Evolutionary conservation across 306 rosid genomes (phyloP).

Genomic region (Inga oerstediana): DNA sequence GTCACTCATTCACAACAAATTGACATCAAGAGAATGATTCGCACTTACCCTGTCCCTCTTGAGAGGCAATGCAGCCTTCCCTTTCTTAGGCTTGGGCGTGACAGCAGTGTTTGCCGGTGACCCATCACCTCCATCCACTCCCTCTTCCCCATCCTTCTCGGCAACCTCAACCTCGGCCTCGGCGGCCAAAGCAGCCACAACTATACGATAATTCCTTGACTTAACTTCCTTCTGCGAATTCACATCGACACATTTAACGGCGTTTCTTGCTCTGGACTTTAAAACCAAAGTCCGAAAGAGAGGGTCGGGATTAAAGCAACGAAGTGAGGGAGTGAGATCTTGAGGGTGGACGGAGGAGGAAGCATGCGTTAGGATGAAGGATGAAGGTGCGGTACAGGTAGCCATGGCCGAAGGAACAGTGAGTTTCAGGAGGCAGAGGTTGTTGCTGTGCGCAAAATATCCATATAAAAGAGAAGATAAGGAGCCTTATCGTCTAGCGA

Average conservation of each 20-base stretch:
- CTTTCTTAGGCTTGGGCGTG: constrained; percentile 71
- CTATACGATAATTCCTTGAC: constrained; percentile 32
- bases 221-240: constrained; percentile 31
- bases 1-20: background rate
- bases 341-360: constrained; percentile 53
- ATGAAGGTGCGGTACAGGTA: constrained; percentile 58
- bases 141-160: constrained; percentile 51
- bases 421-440: constrained; percentile 11
- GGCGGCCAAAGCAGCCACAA: constrained; percentile 59
- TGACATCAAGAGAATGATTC: background rate
- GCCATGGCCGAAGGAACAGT: constrained; percentile 51
- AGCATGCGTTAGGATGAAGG: constrained; percentile 63
- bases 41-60: constrained; percentile 83
- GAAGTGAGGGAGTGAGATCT: constrained; percentile 55
- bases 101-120: constrained; percentile 17
- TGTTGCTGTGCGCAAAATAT: background rate
- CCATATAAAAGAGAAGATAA: constrained; percentile 3
- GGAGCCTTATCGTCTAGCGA: constrained; percentile 1
- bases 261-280: constrained; percentile 33
- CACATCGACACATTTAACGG: constrained; percentile 34
- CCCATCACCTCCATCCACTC: constrained; percentile 35
- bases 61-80: constrained; percentile 88
- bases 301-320: constrained; percentile 55
- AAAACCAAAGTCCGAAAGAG: constrained; percentile 44
- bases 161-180: constrained; percentile 46